phyloP scores from a whole-genome alignment of 768 basidiomycete genomes.

The Tubosaeta brunneosetosa region DNA sequence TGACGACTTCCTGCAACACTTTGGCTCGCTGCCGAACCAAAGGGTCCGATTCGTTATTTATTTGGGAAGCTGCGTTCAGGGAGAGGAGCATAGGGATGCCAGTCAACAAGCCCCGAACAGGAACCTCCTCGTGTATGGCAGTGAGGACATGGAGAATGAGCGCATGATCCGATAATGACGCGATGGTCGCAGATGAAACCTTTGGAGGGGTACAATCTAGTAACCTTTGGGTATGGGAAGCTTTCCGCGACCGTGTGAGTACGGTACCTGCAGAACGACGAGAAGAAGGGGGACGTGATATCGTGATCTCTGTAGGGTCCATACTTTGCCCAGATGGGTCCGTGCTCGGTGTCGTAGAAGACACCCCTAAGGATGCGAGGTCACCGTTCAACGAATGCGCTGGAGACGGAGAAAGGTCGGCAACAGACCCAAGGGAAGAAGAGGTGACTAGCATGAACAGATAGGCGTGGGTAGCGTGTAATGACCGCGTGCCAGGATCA shows the following conservation, averaged over 20 bases:
- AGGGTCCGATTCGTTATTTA: conserved; percentile 38
- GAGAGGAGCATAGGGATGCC: conserved; percentile 87
- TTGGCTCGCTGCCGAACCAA: conserved; percentile 41
- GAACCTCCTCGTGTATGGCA: conserved; percentile 66
- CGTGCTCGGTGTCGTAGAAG: conserved; percentile 31
- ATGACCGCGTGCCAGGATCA: conserved; percentile 63
- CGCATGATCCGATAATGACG: conserved; percentile 70
- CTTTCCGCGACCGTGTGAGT: conserved; percentile 51
- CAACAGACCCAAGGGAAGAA: conserved; percentile 49
- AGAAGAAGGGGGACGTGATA: conserved; percentile 34
- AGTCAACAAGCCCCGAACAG: conserved; percentile 66
- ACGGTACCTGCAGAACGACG: conserved; percentile 46
- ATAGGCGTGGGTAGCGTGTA: conserved; percentile 79
- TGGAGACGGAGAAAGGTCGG: conserved; percentile 39
- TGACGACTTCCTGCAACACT: conserved; percentile 59
- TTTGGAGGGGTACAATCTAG: conserved; percentile 44
- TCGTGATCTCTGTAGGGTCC: conserved; percentile 19
- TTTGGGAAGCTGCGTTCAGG: conserved; percentile 49
- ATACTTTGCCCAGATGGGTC: conserved; percentile 21
- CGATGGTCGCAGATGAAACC: conserved; percentile 43
- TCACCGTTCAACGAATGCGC: conserved; percentile 34
- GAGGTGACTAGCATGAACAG: conserved; percentile 75
- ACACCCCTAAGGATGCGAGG: conserved; percentile 23
- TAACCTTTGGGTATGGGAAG: conserved; percentile 49
- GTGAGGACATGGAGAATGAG: conserved; percentile 65